These are phyloP conservation scores for Trifolium dubium DNA, from an alignment of 306 rosid species.

Conservation along the genomic window DNA sequence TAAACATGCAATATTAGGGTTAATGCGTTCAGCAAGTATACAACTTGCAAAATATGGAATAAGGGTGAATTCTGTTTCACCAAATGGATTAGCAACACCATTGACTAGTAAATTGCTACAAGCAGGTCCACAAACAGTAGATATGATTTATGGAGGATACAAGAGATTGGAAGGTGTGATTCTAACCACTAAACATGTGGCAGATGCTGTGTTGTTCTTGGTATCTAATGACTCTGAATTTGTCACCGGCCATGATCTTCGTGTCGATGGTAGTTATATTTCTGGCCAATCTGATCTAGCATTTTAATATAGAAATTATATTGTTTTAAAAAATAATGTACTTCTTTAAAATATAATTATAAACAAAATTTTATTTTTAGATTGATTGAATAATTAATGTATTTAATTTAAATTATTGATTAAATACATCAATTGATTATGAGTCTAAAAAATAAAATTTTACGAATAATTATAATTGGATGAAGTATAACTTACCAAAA, in stretches of 20 bases:
- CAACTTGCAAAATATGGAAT: constrained; percentile 55
- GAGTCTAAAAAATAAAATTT: too few species aligned
- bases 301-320: neutral
- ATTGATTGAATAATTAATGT: too few species aligned
- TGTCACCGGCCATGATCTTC: constrained; percentile 48
- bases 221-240: constrained; percentile 46
- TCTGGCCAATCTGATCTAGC: neutral
- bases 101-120: neutral
- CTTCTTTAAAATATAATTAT: too few species aligned
- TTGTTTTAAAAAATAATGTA: neutral
- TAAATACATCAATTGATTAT: too few species aligned
- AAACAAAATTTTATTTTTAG: too few species aligned
- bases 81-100: constrained; percentile 52
- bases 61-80: constrained; percentile 63
- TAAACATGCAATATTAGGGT: constrained; percentile 61
- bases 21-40: constrained; percentile 51
- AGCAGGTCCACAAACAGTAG: neutral
- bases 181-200: constrained; percentile 46
- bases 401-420: too few species aligned
- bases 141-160: neutral
- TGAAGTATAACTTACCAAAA: too few species aligned
- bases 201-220: constrained; percentile 53
- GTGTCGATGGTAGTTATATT: constrained; percentile 42
- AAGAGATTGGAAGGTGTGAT: constrained; percentile 47
- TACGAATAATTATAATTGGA: too few species aligned